These are phyloP conservation scores for Petunia axillaris DNA, from an alignment of 257 asterid genomes.

Conservation along the genomic window DNA sequence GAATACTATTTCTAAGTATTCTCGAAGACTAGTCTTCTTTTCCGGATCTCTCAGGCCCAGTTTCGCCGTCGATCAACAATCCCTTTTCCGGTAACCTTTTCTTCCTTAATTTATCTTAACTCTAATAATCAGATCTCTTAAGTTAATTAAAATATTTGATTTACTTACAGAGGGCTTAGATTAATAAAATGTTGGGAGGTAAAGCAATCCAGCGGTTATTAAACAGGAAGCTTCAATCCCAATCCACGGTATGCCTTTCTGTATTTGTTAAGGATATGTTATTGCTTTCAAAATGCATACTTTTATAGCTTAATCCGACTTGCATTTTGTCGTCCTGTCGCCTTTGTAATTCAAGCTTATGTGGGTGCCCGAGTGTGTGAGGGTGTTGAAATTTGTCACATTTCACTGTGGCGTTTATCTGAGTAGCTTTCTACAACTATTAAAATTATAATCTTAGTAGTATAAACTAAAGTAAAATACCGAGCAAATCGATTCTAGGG, in stretches of 20 bases:
- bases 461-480: too few relatives aligned
- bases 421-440: too few relatives aligned
- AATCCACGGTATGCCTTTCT: slow-evolving; percentile 34
- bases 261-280: background rate
- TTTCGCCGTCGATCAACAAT: slow-evolving; percentile 25
- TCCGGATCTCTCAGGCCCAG: slow-evolving; percentile 22
- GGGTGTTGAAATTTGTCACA: background rate
- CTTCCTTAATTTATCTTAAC: background rate
- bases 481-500: too few relatives aligned
- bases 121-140: slow-evolving; percentile 8
- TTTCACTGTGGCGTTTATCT: background rate
- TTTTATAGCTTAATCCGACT: background rate
- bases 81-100: background rate
- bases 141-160: slow-evolving; percentile 6
- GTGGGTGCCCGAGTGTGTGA: too few relatives aligned
- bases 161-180: slow-evolving; percentile 36
- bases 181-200: slow-evolving; percentile 53
- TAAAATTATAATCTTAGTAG: too few relatives aligned
- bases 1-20: background rate
- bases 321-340: background rate
- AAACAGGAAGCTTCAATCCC: slow-evolving; percentile 51
- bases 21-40: background rate
- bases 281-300: background rate
- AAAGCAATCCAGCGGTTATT: slow-evolving; percentile 52
- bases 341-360: too few relatives aligned